Evolutionary conservation across 495 filamentous ascomycete genomes (phyloP), one percentile per base, ranked within the genome.

Genomic region (Aspergillus asperescens): DNA sequence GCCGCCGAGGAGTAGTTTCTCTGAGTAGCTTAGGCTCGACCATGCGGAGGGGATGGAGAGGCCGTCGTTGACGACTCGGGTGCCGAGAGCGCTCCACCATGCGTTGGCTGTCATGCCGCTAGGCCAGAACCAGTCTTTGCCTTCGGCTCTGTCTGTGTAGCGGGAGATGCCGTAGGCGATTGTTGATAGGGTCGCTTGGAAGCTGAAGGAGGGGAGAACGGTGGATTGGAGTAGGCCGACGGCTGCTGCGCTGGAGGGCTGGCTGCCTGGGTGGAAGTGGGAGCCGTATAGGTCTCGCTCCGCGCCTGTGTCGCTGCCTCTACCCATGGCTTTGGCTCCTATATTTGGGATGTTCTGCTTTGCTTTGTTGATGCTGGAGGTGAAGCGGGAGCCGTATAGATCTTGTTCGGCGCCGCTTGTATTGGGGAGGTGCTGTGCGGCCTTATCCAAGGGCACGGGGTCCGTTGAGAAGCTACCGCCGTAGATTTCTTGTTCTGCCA

Each of bases 101-200:
- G 75, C 80, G 59, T 80, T 82, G 50, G 69, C 50, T 23, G 82
- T 73, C 58, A 77, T 78, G 16, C 62, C 73, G 2, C 68, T 60
- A 0, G 79, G 77, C 81, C 81, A 83, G 23, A 76, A 58, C 70
- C 74, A 77, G 58, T 83, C 79, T 59, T 83, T 83, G 22, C 74
- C 62, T 22, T 82, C 80, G 25, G 77, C 70, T 15, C 70, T 68
- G 64, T 79, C 54, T 3, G 75, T 78, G 34, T 68, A 59, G 12
- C 75, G 64, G 1, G 74, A 75, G 38, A 69, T 61, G 7, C 64
- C 61, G 50, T 75, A 83, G 0, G 79, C 69, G 18, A 69, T 65
- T n/a, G 77, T 15, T 0, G 75, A 66, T 15, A 80, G 66, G 2
- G 64, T 56, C 2, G 71, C 64, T 52, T 81, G 73, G 0, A 81